Evolutionary conservation across 2,329 filamentous ascomycete species (phyloP).

Genomic region (Penicillium sp.): DNA sequence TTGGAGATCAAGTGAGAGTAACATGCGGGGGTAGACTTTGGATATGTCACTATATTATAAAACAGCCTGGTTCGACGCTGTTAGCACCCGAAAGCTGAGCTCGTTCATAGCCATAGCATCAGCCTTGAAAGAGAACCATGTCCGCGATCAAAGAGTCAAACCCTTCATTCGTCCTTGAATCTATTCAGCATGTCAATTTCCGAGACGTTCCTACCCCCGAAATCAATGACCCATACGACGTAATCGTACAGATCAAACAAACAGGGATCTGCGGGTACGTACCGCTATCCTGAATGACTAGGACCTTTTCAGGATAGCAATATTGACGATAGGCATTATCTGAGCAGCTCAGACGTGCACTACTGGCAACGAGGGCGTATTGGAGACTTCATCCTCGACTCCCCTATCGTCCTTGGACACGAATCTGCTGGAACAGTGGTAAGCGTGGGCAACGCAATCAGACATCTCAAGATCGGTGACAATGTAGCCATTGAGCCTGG

Average conservation of each 20-base stretch:
- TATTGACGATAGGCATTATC: not conserved
- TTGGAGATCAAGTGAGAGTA: not conserved
- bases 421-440: conserved; percentile 28
- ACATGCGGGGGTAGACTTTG: not conserved
- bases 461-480: conserved; percentile 25
- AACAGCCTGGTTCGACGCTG: too few species aligned
- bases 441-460: conserved; percentile 24
- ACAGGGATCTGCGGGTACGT: conserved; percentile 50
- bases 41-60: too few species aligned
- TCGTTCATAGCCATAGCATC: not conserved
- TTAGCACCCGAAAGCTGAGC: not conserved
- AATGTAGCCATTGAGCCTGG: conserved; percentile 30
- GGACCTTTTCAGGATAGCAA: not conserved
- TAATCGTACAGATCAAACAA: conserved; percentile 49
- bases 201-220: conserved; percentile 47
- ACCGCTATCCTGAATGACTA: conserved; percentile 15
- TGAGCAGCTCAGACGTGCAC: conserved; percentile 36
- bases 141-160: conserved; percentile 10
- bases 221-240: conserved; percentile 41
- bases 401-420: conserved; percentile 41
- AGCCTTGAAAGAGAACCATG: not conserved
- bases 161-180: conserved; percentile 51
- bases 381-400: conserved; percentile 47
- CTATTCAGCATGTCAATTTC: conserved; percentile 48
- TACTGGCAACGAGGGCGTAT: conserved; percentile 49